phyloP scores from a whole-genome alignment of 1,139 yeast genomes.

The Nakaseomyces kungkrabaensis region DNA sequence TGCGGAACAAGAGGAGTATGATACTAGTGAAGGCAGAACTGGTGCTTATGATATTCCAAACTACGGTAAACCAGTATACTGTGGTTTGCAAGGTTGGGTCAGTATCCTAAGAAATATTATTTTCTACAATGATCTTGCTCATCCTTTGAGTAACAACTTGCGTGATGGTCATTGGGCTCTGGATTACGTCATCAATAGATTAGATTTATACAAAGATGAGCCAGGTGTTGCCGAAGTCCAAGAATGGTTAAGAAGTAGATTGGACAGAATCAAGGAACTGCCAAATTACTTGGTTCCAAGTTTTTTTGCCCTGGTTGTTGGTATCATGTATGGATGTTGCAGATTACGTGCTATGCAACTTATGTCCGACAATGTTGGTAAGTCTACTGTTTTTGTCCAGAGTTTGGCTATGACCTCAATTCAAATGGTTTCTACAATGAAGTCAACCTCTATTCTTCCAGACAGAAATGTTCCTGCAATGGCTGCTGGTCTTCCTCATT shows the following conservation, averaged over 20 bases:
- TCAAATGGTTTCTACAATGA: slow-evolving; percentile 75
- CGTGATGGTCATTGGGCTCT: slow-evolving; percentile 85
- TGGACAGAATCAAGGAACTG: slow-evolving; percentile 51
- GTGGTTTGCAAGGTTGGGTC: slow-evolving; percentile 92
- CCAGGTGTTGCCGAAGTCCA: slow-evolving; percentile 45
- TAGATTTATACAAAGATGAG: slow-evolving; percentile 42
- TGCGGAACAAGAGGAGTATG: slow-evolving; percentile 83
- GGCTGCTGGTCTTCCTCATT: slow-evolving; percentile 97
- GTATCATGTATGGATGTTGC: slow-evolving; percentile 75
- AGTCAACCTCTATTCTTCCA: slow-evolving; percentile 69
- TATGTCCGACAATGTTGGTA: slow-evolving; percentile 45
- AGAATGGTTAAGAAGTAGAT: slow-evolving; percentile 60
- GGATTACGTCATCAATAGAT: slow-evolving; percentile 59
- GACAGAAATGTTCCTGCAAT: slow-evolving; percentile 54
- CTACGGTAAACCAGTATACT: slow-evolving; percentile 65
- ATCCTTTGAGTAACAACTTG: slow-evolving; percentile 70
- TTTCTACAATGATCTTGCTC: slow-evolving; percentile 66
- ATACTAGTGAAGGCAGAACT: slow-evolving; percentile 56
- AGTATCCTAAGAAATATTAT: slow-evolving; percentile 56
- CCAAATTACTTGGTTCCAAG: slow-evolving; percentile 82
- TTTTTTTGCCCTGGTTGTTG: slow-evolving; percentile 70
- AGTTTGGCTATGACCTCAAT: slow-evolving; percentile 71
- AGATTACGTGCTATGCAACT: slow-evolving; percentile 54
- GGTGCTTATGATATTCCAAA: slow-evolving; percentile 71
- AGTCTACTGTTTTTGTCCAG: slow-evolving; percentile 66